A percentile compares a stretch with the other conserved stretches of the same genome.
Conservation (phyloP, 2,329 filamentous ascomycete species). For the Dothistroma pini region DNA sequence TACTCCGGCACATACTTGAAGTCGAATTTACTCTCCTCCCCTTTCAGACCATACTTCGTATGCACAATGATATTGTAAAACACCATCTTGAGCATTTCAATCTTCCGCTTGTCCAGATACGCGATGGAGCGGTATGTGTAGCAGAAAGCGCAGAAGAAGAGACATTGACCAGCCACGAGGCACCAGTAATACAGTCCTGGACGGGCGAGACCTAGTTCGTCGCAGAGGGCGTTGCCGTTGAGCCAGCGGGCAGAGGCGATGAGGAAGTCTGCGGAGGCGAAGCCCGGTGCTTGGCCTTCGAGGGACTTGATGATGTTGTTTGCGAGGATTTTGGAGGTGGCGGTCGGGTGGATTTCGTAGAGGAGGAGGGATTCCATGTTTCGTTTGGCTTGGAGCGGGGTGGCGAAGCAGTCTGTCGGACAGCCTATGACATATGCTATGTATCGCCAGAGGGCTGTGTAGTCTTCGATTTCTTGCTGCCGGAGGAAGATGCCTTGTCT, state of each 20-base stretch:
- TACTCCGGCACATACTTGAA: conserved; percentile 51
- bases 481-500: conserved; percentile 67
- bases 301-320: conserved; percentile 72
- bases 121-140: conserved; percentile 52
- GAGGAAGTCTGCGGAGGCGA: conserved; percentile 63
- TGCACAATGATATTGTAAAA: conserved; percentile 62
- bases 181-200: conserved; percentile 57
- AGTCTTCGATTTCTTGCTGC: conserved; percentile 62
- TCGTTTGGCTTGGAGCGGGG: conserved; percentile 52
- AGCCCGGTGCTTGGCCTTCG: conserved; percentile 62
- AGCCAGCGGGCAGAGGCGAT: conserved; percentile 66
- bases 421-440: conserved; percentile 64
- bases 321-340: conserved; percentile 61
- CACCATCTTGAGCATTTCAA: conserved; percentile 48
- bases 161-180: conserved; percentile 61
- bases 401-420: conserved; percentile 54
- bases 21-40: conserved; percentile 61
- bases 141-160: conserved; percentile 58
- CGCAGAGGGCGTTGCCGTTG: conserved; percentile 62
- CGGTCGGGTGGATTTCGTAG: conserved; percentile 63
- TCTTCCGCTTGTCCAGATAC: conserved; percentile 50
- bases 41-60: conserved; percentile 59
- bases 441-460: conserved; percentile 72
- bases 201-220: conserved; percentile 56
- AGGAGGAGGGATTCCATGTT: conserved; percentile 66